Percentiles rank a stretch among this genome's conserved stretches.
phyloP scores from a whole-genome alignment of 139 green algal species.

The Limnomonas spitsbergensis region DNA sequence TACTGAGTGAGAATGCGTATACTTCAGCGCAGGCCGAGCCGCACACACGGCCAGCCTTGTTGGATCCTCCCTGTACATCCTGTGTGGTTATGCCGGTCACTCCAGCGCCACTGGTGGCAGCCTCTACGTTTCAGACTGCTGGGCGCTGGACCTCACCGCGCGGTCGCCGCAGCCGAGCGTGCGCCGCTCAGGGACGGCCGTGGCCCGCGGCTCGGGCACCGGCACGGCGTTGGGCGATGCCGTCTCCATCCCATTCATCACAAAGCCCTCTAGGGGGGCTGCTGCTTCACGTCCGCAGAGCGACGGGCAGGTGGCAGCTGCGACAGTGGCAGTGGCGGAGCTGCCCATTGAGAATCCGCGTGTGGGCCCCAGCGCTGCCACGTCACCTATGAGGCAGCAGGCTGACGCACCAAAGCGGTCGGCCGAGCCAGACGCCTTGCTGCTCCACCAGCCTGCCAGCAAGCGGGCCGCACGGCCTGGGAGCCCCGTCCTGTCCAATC shows the following conservation, averaged over 20 bases:
- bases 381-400: background rate
- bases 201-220: background rate
- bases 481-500: too few species aligned
- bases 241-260: background rate
- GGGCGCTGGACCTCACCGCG: background rate
- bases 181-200: background rate
- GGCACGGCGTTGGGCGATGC: background rate
- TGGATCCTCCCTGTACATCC: background rate
- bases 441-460: too few species aligned
- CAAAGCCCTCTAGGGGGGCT: background rate
- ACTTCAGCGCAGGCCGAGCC: background rate
- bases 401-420: too few species aligned
- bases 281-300: background rate
- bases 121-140: background rate
- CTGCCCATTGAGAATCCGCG: background rate
- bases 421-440: too few species aligned
- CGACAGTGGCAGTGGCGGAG: background rate
- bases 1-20: too few species aligned
- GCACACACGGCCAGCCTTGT: background rate
- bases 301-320: background rate
- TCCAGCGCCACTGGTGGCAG: background rate
- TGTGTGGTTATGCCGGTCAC: slow-evolving; percentile 37
- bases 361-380: background rate
- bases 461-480: too few species aligned
- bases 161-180: background rate